Evolutionary conservation across 345 rosid species (phyloP).

Genomic region (Murraya koenigii): DNA sequence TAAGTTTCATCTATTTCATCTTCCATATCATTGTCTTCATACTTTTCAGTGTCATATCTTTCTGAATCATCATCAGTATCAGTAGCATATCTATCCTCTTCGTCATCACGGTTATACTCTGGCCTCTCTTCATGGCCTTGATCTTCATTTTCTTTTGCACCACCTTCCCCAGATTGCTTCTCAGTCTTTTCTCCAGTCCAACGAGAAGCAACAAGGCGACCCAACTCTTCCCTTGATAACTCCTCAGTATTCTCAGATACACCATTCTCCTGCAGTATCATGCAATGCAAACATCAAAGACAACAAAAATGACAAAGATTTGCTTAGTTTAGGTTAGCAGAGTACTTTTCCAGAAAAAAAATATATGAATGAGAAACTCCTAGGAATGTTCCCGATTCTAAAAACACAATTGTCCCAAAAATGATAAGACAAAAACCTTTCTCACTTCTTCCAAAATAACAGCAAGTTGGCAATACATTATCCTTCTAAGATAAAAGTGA

Average conservation of each 20-base stretch:
- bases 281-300: conserved; percentile 14
- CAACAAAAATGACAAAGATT: conserved; percentile 1
- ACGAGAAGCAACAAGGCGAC: conserved; percentile 93
- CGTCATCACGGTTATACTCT: conserved; percentile 41
- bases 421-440: neutral
- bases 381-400: neutral
- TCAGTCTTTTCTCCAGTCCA: conserved; percentile 84
- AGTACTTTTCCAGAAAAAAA: too few species aligned
- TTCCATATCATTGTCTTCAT: conserved; percentile 54
- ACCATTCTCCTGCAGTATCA: conserved; percentile 40
- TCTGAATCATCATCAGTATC: conserved; percentile 60
- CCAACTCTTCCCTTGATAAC: conserved; percentile 88
- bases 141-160: conserved; percentile 29
- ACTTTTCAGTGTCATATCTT: conserved; percentile 33
- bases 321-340: neutral
- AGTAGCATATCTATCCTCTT: conserved; percentile 63
- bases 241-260: conserved; percentile 50
- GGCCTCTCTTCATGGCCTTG: conserved; percentile 48
- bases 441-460: neutral
- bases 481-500: neutral
- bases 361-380: neutral
- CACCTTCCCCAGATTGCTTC: conserved; percentile 40
- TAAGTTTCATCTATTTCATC: conserved; percentile 47
- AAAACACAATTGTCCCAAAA: neutral
- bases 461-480: neutral